Base-by-base conservation (phyloP, 1,139 yeast species). In the Debaryomycetaceae sp. region DNA sequence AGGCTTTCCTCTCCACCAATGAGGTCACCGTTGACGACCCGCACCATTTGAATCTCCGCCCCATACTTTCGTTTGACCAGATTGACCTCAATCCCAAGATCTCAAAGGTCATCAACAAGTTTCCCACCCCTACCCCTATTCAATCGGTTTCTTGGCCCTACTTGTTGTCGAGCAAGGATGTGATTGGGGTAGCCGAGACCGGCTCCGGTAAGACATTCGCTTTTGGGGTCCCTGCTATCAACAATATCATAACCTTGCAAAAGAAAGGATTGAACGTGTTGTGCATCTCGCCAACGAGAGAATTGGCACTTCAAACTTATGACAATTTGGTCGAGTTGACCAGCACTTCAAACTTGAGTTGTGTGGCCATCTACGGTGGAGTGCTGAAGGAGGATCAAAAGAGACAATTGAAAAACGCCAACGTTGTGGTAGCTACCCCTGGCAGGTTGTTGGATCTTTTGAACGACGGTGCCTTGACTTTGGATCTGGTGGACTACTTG, bases 71-170 rank as follows among this genome's bases (percentile, higher is more conserved):
- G 3, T 89, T 91, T 46, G 66, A 70, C 28, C 77, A 82, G 31
- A 66, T 91, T 19, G 40, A 53, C 4, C 70, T 89, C 32, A 72
- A 78, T 39, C 43, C 73, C 2, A 63, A 71, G 35, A 73, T 89
- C 38, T 70, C 71, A 39, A 50, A 65, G 9, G 76, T 73, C 30
- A 67, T 89, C 30, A 57, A 75, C 24, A 75, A 77, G 46, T 91
- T 85, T 62, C 82, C 86, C 18, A 79, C 76, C 46, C 99, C 98
- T 35, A 89, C 97, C 4, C 97, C 98, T 20, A 91, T 91, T 48
- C 99, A 91, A 64, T 76, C 95, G n/a, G 89, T 80, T 20, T 75
- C 97, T 9, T 91, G 98, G 98, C 99, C 99, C 42, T 88, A 77
- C 51, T 63, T 93, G 32, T 64, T 91, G 32, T 62, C 77, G 20